These are phyloP conservation scores for Suillus subluteus DNA, from an alignment of 768 basidiomycete genomes.

Conservation along the genomic window DNA sequence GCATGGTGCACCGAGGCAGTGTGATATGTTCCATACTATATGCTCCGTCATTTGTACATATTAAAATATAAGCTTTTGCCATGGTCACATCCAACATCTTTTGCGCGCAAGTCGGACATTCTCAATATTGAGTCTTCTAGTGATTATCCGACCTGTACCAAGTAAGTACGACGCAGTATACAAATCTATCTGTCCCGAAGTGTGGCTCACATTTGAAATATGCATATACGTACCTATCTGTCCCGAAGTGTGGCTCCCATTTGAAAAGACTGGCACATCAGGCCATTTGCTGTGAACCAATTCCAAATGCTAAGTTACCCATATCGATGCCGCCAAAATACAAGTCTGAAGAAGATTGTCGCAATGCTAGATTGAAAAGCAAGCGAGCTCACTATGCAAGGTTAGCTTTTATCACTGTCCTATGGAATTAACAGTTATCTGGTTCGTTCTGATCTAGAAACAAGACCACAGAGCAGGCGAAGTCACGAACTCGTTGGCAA, in stretches of 20 bases:
- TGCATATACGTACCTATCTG: not conserved
- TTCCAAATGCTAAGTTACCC: not conserved
- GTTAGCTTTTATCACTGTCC: not conserved
- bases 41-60: not conserved
- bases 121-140: not conserved
- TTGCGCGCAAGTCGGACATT: not conserved
- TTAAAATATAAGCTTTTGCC: not conserved
- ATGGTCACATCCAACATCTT: not conserved
- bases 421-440: not conserved
- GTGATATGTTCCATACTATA: not conserved
- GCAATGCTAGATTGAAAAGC: constrained; percentile 3
- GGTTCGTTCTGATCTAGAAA: not conserved
- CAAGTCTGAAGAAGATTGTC: not conserved
- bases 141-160: too few species aligned
- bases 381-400: constrained; percentile 1
- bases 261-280: not conserved
- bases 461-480: not conserved
- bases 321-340: constrained; percentile 1
- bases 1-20: not conserved
- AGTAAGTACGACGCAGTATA: too few species aligned
- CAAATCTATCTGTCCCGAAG: too few species aligned
- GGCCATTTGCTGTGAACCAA: not conserved
- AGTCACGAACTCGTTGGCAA: not conserved
- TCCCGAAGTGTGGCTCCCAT: not conserved
- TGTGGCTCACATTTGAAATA: too few species aligned